A percentile compares a stretch with the other conserved stretches of the same genome.
Conservation (phyloP, 805 yeast species). For the Hanseniaspora hatyaiensis region DNA sequence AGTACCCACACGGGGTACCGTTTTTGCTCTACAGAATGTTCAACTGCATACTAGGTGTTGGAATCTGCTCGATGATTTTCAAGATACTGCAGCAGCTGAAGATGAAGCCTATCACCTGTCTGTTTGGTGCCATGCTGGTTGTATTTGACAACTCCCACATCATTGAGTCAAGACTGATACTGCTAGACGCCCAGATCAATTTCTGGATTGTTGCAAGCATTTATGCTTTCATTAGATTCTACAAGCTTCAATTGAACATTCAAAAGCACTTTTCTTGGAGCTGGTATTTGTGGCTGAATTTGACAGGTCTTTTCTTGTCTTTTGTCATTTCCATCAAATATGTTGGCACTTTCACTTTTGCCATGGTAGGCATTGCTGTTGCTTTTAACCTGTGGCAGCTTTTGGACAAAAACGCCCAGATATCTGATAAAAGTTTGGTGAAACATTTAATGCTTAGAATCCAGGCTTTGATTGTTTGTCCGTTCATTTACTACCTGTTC, state of each 20-base stretch:
- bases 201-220: slow-evolving; percentile 73
- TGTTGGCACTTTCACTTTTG: slow-evolving; percentile 87
- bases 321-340: slow-evolving; percentile 92
- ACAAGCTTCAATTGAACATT: slow-evolving; percentile 43
- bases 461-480: slow-evolving; percentile 59
- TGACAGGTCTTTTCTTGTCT: slow-evolving; percentile 78
- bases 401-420: slow-evolving; percentile 59
- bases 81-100: slow-evolving; percentile 75
- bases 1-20: slow-evolving; percentile 70
- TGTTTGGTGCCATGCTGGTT: slow-evolving; percentile 64
- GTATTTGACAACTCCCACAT: slow-evolving; percentile 84
- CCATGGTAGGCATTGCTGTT: slow-evolving; percentile 80
- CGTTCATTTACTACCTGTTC: slow-evolving; percentile 66
- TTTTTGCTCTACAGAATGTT: slow-evolving; percentile 71
- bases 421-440: slow-evolving; percentile 42
- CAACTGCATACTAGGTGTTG: slow-evolving; percentile 68
- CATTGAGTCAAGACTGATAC: slow-evolving; percentile 77
- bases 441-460: slow-evolving; percentile 69
- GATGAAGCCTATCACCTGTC: slow-evolving; percentile 65
- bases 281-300: slow-evolving; percentile 83
- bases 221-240: slow-evolving; percentile 67
- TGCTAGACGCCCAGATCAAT: slow-evolving; percentile 82
- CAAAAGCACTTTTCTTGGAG: slow-evolving; percentile 47
- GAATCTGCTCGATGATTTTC: slow-evolving; percentile 75
- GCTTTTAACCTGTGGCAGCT: slow-evolving; percentile 77